phyloP scores from a whole-genome alignment of 805 yeast species.

The Saturnispora bothae region DNA sequence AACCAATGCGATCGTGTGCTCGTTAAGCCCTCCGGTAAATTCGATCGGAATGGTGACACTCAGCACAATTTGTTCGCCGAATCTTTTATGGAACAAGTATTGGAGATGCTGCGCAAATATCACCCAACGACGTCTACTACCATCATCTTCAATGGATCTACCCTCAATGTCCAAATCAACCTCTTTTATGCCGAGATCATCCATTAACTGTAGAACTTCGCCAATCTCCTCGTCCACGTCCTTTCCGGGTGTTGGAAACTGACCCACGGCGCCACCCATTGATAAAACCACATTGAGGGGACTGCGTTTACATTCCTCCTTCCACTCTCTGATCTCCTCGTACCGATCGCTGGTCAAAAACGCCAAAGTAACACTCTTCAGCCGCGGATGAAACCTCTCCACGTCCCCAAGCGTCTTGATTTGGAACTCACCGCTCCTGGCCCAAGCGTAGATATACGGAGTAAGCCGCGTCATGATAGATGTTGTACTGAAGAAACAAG shows the following conservation, averaged over 20 bases:
- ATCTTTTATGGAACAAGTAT: neutral
- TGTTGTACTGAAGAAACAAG: no score
- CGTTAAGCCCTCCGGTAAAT: slow-evolving; percentile 17
- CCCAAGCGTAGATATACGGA: slow-evolving; percentile 26
- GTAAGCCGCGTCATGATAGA: slow-evolving; percentile 15
- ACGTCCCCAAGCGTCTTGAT: slow-evolving; percentile 15
- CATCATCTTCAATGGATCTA: slow-evolving; percentile 9
- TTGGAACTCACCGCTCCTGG: slow-evolving; percentile 15
- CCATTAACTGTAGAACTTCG: slow-evolving; percentile 13
- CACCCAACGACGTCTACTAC: slow-evolving; percentile 11
- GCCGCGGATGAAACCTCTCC: slow-evolving; percentile 7
- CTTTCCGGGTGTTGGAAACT: slow-evolving; percentile 15
- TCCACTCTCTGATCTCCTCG: slow-evolving; percentile 22
- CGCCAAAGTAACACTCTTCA: slow-evolving; percentile 19
- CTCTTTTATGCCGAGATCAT: slow-evolving; percentile 12
- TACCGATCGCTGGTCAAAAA: slow-evolving; percentile 19
- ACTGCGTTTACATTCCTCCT: slow-evolving; percentile 14
- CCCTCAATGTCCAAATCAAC: slow-evolving; percentile 27
- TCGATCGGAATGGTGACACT: slow-evolving; percentile 25
- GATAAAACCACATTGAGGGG: slow-evolving; percentile 19
- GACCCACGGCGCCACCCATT: slow-evolving; percentile 25
- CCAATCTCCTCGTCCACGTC: slow-evolving; percentile 13
- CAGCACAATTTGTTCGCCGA: slow-evolving; percentile 4
- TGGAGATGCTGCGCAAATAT: slow-evolving; percentile 1
- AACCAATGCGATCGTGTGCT: slow-evolving; percentile 14